Conservation (phyloP, 805 yeast species). For the Barnettozyma vustinii region DNA sequence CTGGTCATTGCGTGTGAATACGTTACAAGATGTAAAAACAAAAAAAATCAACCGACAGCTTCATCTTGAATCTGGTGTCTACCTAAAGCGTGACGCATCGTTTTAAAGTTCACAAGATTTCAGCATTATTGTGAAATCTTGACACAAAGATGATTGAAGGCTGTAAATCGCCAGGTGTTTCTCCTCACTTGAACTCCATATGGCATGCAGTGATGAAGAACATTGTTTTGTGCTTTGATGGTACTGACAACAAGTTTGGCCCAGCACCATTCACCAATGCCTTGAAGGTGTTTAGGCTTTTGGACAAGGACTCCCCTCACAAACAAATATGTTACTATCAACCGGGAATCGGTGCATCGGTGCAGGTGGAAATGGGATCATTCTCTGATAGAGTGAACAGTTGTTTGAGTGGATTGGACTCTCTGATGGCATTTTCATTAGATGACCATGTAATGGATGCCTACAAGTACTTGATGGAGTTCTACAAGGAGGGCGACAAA, state of each 20-base stretch:
- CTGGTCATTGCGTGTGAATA: no score
- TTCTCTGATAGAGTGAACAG: slow-evolving; percentile 15
- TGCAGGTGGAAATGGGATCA: slow-evolving; percentile 33
- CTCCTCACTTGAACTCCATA: neutral
- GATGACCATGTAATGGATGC: slow-evolving; percentile 55
- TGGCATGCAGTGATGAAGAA: slow-evolving; percentile 29
- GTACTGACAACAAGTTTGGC: slow-evolving; percentile 56
- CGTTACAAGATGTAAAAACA: no score
- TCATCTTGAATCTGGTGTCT: neutral
- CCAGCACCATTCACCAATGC: slow-evolving; percentile 50
- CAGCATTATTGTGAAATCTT: neutral
- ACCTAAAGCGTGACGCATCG: neutral
- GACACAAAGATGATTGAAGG: neutral
- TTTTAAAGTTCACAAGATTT: neutral
- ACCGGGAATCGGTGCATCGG: slow-evolving; percentile 59
- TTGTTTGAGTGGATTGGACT: slow-evolving; percentile 31
- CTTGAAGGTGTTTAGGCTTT: slow-evolving; percentile 44
- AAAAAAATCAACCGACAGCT: no score
- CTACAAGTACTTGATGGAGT: slow-evolving; percentile 44
- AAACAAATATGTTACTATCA: slow-evolving; percentile 57
- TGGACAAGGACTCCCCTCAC: slow-evolving; percentile 38
- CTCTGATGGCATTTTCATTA: slow-evolving; percentile 48
- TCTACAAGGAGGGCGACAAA: slow-evolving; percentile 44
- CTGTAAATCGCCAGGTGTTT: no score
- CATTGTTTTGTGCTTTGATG: slow-evolving; percentile 56